Conservation (phyloP, 2,329 filamentous ascomycete species). For the Trichoderma sp. region DNA sequence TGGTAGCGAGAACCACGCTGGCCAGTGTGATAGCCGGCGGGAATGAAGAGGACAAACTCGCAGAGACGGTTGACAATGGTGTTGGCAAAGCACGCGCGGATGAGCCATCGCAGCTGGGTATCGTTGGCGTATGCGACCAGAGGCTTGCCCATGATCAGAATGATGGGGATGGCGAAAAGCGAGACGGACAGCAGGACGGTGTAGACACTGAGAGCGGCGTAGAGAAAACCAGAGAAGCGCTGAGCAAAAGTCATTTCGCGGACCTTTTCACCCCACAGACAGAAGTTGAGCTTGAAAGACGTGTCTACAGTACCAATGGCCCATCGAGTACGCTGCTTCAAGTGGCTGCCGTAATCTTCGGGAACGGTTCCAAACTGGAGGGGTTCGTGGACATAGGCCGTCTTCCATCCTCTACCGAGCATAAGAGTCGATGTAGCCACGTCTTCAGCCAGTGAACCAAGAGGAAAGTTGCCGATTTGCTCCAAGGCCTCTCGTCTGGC, state of each 20-base stretch:
- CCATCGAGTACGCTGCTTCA: conserved; percentile 63
- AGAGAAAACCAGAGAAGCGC: conserved; percentile 63
- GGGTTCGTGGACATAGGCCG: conserved; percentile 61
- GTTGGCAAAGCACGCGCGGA: conserved; percentile 58
- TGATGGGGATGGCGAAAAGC: conserved; percentile 62
- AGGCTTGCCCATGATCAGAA: conserved; percentile 59
- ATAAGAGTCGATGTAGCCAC: conserved; percentile 62
- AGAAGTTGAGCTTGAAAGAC: conserved; percentile 63
- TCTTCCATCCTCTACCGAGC: conserved; percentile 64
- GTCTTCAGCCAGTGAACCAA: conserved; percentile 64
- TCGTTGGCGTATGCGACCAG: conserved; percentile 59
- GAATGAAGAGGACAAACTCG: conserved; percentile 62
- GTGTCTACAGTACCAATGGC: conserved; percentile 61
- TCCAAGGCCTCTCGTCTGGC: conserved; percentile 63
- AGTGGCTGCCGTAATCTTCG: conserved; percentile 57
- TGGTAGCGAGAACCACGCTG: conserved; percentile 60
- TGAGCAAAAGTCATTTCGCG: conserved; percentile 59
- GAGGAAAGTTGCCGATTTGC: conserved; percentile 64
- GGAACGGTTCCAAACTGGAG: conserved; percentile 64
- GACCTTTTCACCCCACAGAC: conserved; percentile 57
- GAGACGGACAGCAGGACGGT: conserved; percentile 59
- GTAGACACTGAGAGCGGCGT: conserved; percentile 59
- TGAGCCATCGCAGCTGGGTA: conserved; percentile 61
- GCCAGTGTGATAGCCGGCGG: conserved; percentile 62
- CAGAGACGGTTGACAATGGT: conserved; percentile 57